Percentiles rank a stretch among this genome's conserved stretches.
phyloP scores from a whole-genome alignment of 805 yeast species.

The Soucietia sequanensis region DNA sequence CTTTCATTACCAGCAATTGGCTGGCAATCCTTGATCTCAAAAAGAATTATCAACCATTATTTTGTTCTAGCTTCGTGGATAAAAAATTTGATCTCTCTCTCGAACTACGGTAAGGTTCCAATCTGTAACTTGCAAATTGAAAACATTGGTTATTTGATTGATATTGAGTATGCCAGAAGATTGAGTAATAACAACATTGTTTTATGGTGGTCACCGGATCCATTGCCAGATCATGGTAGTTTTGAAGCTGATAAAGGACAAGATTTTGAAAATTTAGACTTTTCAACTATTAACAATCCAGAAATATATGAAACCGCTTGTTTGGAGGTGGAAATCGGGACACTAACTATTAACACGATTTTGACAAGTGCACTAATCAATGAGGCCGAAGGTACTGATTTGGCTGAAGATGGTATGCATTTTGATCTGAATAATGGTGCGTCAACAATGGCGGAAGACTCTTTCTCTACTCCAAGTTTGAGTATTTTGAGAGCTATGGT shows the following conservation, averaged over 20 bases:
- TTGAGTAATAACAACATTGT: conserved; percentile 64
- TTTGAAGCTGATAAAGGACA: conserved; percentile 57
- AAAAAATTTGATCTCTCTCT: conserved; percentile 57
- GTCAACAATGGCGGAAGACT: conserved; percentile 69
- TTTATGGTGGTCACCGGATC: conserved; percentile 90
- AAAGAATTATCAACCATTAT: conserved; percentile 66
- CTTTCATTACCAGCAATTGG: conserved; percentile 68
- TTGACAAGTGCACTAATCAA: conserved; percentile 79
- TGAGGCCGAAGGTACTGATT: conserved; percentile 84
- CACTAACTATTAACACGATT: conserved; percentile 81
- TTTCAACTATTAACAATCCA: conserved; percentile 72
- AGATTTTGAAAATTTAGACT: conserved; percentile 58
- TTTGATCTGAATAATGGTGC: conserved; percentile 40
- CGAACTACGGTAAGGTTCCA: conserved; percentile 79
- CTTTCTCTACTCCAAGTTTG: conserved; percentile 77
- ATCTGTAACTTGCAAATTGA: conserved; percentile 81
- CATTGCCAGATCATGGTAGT: conserved; percentile 85
- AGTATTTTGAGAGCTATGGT: conserved; percentile 69
- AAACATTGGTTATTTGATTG: conserved; percentile 75
- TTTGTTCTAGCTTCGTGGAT: conserved; percentile 75
- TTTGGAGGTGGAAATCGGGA: conserved; percentile 74
- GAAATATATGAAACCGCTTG: conserved; percentile 77
- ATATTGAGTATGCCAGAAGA: conserved; percentile 80
- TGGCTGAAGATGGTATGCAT: conserved; percentile 48
- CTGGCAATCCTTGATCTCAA: conserved; percentile 72